A percentile compares a stretch with the other conserved stretches of the same genome.
Conservation (phyloP, 208 protist species). For the Entamoeba moshkovskii region DNA sequence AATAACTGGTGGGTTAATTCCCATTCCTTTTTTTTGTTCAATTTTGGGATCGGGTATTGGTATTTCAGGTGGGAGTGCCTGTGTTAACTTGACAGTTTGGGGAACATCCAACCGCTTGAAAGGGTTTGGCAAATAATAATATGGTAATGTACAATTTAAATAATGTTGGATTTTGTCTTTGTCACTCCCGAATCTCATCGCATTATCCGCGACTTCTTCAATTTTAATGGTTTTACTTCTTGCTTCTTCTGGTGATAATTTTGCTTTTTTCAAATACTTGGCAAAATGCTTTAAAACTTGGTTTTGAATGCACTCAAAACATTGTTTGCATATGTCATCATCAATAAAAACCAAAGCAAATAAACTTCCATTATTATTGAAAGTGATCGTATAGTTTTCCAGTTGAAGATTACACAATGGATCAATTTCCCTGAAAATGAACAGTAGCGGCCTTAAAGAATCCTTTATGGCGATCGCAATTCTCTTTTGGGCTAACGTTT, state of each 20-base stretch:
- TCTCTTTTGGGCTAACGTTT: background rate
- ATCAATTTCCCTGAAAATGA: background rate
- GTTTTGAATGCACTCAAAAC: background rate
- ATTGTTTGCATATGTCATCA: background rate
- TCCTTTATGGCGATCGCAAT: background rate
- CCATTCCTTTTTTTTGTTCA: background rate
- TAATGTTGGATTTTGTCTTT: background rate
- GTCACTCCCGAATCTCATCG: background rate
- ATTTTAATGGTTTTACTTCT: background rate
- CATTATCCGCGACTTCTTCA: background rate
- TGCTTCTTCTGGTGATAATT: background rate
- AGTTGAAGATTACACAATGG: background rate
- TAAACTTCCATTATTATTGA: background rate
- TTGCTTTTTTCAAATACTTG: background rate
- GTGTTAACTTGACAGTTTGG: background rate
- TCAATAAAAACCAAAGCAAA: background rate
- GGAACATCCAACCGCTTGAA: background rate
- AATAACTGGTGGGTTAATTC: background rate
- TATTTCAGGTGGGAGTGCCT: background rate
- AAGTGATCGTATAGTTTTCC: background rate
- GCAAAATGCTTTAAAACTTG: background rate
- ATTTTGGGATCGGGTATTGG: background rate
- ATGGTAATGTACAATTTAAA: background rate
- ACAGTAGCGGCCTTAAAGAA: background rate
- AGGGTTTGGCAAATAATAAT: background rate